Conservation (phyloP, 2,329 filamentous ascomycete species). For the Colletotrichum destructivum region DNA sequence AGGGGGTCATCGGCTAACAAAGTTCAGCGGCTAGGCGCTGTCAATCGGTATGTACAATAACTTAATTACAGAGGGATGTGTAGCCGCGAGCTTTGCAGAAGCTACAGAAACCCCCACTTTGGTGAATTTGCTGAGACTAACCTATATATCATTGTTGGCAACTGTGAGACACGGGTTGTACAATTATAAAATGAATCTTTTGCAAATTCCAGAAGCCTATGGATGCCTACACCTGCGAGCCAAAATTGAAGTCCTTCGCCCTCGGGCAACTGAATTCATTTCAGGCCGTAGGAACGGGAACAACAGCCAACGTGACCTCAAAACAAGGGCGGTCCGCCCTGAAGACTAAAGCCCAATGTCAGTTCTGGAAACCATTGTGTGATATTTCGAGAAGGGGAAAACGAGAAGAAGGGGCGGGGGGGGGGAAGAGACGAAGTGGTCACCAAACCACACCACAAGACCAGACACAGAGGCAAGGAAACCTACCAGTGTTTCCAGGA, state of each 20-base stretch:
- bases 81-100: no score
- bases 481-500: slow-evolving; percentile 54
- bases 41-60: no score
- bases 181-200: no score
- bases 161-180: no score
- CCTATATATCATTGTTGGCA: no score
- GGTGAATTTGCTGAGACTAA: no score
- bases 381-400: background rate
- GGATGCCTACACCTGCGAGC: background rate
- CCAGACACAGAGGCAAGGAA: background rate
- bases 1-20: background rate
- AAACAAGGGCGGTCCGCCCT: slow-evolving; percentile 31
- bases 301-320: slow-evolving; percentile 16
- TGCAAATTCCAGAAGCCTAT: no score
- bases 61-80: no score
- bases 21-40: no score
- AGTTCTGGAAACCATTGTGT: background rate
- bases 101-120: no score
- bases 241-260: background rate
- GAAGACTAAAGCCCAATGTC: background rate
- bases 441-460: background rate
- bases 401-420: no score
- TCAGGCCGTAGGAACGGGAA: background rate
- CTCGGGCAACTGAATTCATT: background rate
- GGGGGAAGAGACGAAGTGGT: background rate